These are phyloP conservation scores for Stachybotrys chartarum DNA, from an alignment of 2,329 filamentous ascomycete genomes.

Conservation along the genomic window DNA sequence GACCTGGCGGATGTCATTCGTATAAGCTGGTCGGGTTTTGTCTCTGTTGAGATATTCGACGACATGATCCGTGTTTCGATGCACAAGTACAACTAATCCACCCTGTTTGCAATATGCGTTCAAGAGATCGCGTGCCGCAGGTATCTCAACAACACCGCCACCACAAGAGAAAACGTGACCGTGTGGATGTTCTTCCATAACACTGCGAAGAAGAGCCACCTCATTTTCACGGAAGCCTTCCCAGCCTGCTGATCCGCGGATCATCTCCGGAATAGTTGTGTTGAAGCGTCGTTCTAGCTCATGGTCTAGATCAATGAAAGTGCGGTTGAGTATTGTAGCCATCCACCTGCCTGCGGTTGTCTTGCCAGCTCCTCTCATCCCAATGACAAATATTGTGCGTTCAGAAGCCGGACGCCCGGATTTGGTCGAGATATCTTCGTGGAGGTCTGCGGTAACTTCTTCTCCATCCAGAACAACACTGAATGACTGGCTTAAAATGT, in stretches of 20 bases:
- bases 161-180: constrained; percentile 88
- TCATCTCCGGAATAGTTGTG: constrained; percentile 79
- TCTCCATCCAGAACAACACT: constrained; percentile 68
- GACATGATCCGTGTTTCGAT: constrained; percentile 79
- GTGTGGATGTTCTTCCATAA: constrained; percentile 66
- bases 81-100: constrained; percentile 80
- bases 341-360: constrained; percentile 89
- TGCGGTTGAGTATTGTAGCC: constrained; percentile 64
- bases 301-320: constrained; percentile 79
- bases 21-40: constrained; percentile 85
- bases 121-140: constrained; percentile 71
- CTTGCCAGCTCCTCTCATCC: constrained; percentile 96
- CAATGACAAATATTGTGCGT: constrained; percentile 84
- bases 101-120: constrained; percentile 65
- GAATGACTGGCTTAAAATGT: constrained; percentile 74
- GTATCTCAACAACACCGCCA: constrained; percentile 83
- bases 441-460: constrained; percentile 34
- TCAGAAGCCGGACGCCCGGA: constrained; percentile 19
- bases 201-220: constrained; percentile 62
- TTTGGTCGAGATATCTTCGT: constrained; percentile 7
- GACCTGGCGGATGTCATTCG: constrained; percentile 85
- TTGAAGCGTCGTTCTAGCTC: constrained; percentile 71
- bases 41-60: constrained; percentile 84
- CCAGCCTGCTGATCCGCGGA: constrained; percentile 69
- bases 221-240: constrained; percentile 80